A percentile compares a stretch with the other conserved stretches of the same genome.
phyloP scores from a whole-genome alignment of 1,284 basidiomycete genomes.

The Polyporus tsugae region DNA sequence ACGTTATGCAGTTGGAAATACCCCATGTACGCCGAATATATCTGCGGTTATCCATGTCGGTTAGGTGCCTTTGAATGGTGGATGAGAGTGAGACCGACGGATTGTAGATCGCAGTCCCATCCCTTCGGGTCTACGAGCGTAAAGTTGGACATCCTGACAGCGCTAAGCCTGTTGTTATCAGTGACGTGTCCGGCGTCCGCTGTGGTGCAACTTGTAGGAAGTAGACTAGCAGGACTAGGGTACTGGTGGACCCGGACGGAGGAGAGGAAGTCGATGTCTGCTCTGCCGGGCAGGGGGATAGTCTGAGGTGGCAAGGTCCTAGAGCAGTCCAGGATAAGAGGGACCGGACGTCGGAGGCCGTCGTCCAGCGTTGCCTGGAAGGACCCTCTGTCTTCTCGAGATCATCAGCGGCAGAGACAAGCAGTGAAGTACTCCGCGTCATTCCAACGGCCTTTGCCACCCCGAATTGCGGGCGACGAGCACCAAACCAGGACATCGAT shows the following conservation, averaged over 20 bases:
- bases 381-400: constrained; percentile 9
- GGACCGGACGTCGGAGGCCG: background rate
- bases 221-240: background rate
- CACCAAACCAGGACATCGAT: background rate
- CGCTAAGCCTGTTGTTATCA: constrained; percentile 23
- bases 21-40: constrained; percentile 87
- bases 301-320: background rate
- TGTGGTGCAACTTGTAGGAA: background rate
- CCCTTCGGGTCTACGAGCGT: constrained; percentile 79
- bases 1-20: constrained; percentile 79
- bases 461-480: background rate
- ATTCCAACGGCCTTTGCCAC: constrained; percentile 3
- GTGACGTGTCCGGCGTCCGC: constrained; percentile 18
- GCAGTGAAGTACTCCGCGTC: constrained; percentile 2
- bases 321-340: background rate
- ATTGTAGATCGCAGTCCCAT: constrained; percentile 88
- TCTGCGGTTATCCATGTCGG: constrained; percentile 46
- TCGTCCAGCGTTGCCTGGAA: constrained; percentile 14
- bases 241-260: background rate
- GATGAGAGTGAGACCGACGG: constrained; percentile 52
- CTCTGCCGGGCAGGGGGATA: background rate
- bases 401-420: constrained; percentile 19
- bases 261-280: background rate
- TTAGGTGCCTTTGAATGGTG: background rate
- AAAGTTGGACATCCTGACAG: constrained; percentile 65